phyloP scores from a whole-genome alignment of 495 filamentous ascomycete species.

The Neurospora sp. region DNA sequence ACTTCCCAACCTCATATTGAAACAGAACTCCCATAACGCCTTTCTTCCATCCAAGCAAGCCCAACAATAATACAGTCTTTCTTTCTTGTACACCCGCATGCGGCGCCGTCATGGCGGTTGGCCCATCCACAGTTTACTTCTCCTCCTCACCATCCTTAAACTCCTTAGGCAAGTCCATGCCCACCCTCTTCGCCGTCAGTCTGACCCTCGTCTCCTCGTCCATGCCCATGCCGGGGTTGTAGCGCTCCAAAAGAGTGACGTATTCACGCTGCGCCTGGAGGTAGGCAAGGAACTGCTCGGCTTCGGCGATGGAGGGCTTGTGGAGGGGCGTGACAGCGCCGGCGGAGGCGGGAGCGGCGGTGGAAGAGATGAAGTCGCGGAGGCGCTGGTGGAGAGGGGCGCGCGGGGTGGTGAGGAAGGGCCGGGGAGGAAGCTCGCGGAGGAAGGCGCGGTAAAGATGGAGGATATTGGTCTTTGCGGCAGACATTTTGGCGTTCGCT shows the following conservation, averaged over 20 bases:
- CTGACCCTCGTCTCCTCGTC: conserved; percentile 75
- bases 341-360: conserved; percentile 9
- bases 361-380: conserved; percentile 40
- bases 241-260: conserved; percentile 68
- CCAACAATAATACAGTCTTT: background rate
- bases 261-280: conserved; percentile 76
- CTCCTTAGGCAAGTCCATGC: conserved; percentile 70
- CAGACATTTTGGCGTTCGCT: conserved; percentile 6
- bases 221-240: conserved; percentile 83
- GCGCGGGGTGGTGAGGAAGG: conserved; percentile 38
- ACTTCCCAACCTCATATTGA: background rate
- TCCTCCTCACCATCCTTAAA: conserved; percentile 15
- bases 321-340: background rate
- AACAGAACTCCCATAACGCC: background rate
- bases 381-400: conserved; percentile 53
- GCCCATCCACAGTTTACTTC: background rate
- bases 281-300: conserved; percentile 70
- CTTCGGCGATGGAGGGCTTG: conserved; percentile 39
- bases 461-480: conserved; percentile 42
- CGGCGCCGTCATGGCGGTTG: background rate
- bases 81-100: background rate
- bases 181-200: conserved; percentile 77
- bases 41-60: background rate
- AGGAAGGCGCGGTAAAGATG: conserved; percentile 84
- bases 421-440: conserved; percentile 74